Evolutionary conservation across 768 basidiomycete species (phyloP), one percentile per base, ranked within the genome.

Genomic region (Agrocybe pediades): DNA sequence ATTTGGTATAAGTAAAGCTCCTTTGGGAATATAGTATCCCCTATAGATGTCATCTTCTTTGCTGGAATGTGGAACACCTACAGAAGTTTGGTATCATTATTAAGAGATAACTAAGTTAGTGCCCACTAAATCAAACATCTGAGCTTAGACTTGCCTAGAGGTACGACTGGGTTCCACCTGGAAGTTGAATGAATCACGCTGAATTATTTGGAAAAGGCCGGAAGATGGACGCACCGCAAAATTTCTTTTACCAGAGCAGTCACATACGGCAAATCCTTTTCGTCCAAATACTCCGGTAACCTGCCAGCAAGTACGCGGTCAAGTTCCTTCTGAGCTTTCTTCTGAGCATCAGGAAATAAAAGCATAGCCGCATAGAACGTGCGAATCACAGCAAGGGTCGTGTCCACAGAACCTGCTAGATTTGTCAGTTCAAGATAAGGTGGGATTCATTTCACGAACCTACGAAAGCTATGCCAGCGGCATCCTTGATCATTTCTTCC

Each of bases 1-100:
- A 57, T 76, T 72, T 17, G 61, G 41, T 7, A 72, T 54, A 7
- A 71, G 53, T 15, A 70, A 61, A 3, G 70, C 62, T 3, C 63
- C 68, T 49, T 66, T 67, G 2, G 70, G 67, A 21, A 71, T 50
- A 16, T 50, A 51, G 53, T 67, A 71, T 1, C 70, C 68, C 21
- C 63, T 57, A 30, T 71, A 66, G 19, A 62, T 57, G 39, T 68
- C 69, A 20, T 70, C 70, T 1, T 45, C 44, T n/a, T 53, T 50
- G 9, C 62, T 33, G 24, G 52, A 49, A 49, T 67, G 61, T 7
- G 65, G 55, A 40, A 68, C 13, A 48, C 64, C 63, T 21, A 30
- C 27, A 42, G 15, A 47, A 9, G 43, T 17, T 23, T 15, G 41
- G 41, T 8, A 17, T n/a, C 17, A 40, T 36, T 15, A 17, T 7